Evolutionary conservation across 1,139 yeast genomes (phyloP), one percentile per base, ranked within the genome.

Genomic region (Sugiyamaella japonica): DNA sequence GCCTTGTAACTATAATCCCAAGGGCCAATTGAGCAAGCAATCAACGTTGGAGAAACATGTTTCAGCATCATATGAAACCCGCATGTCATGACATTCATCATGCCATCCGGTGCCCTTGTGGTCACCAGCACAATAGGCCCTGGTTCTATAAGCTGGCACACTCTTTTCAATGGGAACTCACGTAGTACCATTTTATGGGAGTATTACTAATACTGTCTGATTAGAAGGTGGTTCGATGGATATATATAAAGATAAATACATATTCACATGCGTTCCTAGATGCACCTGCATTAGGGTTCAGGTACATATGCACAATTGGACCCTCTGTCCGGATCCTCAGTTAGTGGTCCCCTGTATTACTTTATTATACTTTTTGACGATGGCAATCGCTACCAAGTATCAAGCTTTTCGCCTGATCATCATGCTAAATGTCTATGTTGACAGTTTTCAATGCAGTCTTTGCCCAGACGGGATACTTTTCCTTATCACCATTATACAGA

Each of bases 401-500:
- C 5, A n/a, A 7, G n/a, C 16, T 20, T 16, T 13, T 7, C 29
- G 12, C 25, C 17, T 10, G n/a, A 20, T 34, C n/a, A 29, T 25
- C 41, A 34, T 10, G 48, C 16, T 50, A 60, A 16, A 73, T 52
- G 40, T 64, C 65, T 44, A 75, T 72, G 50, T 71, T 65, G 3
- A 75, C 79, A 0, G 58, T 57, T 9, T 59, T 57, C 28, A 75
- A 60, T 0, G 79, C 77, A 13, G 70, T 72, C 1, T 70, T 60
- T 1, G 79, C 79, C 79, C 79, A 75, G 40, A 57, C 49, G 0
- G 79, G 79, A 51, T 72, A 75, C 50, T 65, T 65, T 7, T 57
- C 40, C 37, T 56, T 55, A 34, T 72, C 69, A 1, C 73, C 74
- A 25, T 59, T 53, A 58, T 74, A 71, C 51, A 69, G 58, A 44